These are phyloP conservation scores for Cucurbita pepo DNA, from an alignment of 306 rosid species.

Conservation along the genomic window DNA sequence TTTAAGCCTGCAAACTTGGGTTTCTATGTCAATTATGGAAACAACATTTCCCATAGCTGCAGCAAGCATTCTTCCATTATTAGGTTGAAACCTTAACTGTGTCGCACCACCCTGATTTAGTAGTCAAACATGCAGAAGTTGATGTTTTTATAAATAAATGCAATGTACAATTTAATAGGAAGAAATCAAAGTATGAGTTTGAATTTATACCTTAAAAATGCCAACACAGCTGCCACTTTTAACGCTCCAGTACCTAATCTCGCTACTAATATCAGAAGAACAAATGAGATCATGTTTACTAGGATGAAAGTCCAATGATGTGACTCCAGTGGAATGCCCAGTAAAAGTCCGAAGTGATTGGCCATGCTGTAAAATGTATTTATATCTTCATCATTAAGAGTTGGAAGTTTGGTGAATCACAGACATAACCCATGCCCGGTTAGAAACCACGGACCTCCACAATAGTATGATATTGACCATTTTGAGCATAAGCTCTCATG, in stretches of 20 bases:
- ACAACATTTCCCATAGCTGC: constrained; percentile 37
- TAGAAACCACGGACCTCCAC: too few species aligned
- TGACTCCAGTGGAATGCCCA: constrained; percentile 50
- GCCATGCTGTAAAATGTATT: constrained; percentile 38
- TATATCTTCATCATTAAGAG: too few species aligned
- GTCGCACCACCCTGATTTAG: constrained; percentile 58
- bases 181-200: neutral
- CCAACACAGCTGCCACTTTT: constrained; percentile 53
- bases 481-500: too few species aligned
- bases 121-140: neutral
- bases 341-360: constrained; percentile 52
- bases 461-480: too few species aligned
- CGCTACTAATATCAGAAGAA: constrained; percentile 50
- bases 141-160: neutral
- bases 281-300: constrained; percentile 54
- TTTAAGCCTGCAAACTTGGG: constrained; percentile 29
- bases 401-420: too few species aligned
- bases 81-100: constrained; percentile 71
- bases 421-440: too few species aligned
- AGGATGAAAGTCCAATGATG: constrained; percentile 81
- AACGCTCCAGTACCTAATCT: constrained; percentile 74
- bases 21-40: constrained; percentile 52
- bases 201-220: constrained; percentile 41
- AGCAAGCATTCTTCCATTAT: constrained; percentile 53
- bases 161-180: neutral